Evolutionary conservation across 495 filamentous ascomycete species (phyloP).

Genomic region (Coniosporium apollinis): DNA sequence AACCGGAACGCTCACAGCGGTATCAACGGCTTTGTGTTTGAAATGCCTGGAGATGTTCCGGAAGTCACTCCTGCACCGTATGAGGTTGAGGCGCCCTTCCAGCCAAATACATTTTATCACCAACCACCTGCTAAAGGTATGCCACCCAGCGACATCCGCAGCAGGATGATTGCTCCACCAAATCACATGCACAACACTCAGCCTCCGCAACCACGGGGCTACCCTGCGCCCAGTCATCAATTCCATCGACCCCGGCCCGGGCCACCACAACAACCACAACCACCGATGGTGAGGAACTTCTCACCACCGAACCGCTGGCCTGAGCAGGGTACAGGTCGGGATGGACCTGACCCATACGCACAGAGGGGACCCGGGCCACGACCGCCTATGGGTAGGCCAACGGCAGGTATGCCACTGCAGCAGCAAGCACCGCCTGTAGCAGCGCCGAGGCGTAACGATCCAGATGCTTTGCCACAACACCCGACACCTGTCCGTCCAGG

Average conservation of each 20-base stretch:
- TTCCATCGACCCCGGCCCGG: neutral
- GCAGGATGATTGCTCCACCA: neutral
- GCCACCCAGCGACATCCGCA: conserved; percentile 1
- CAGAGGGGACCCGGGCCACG: conserved; percentile 3
- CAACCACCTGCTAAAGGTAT: neutral
- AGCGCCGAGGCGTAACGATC: conserved; percentile 22
- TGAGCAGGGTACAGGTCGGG: conserved; percentile 2
- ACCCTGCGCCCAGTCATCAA: conserved; percentile 2
- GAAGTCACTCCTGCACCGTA: too few species aligned
- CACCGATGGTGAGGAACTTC: neutral
- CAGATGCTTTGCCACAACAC: conserved; percentile 58
- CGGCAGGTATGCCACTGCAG: conserved; percentile 4
- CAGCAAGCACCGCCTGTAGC: conserved; percentile 20
- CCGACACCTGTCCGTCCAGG: conserved; percentile 70
- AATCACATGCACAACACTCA: neutral
- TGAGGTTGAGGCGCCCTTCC: too few species aligned
- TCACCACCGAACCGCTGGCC: neutral
- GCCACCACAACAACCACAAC: neutral
- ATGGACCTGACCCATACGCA: conserved; percentile 1
- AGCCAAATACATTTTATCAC: neutral
- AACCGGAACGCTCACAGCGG: conserved; percentile 32
- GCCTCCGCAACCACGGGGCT: neutral
- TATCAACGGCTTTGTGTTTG: conserved; percentile 43
- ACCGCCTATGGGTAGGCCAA: conserved; percentile 1
- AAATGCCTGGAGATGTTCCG: conserved; percentile 41